Conservation (phyloP, 371 early-diverging fungal species). For the Lichtheimia hyalospora region DNA sequence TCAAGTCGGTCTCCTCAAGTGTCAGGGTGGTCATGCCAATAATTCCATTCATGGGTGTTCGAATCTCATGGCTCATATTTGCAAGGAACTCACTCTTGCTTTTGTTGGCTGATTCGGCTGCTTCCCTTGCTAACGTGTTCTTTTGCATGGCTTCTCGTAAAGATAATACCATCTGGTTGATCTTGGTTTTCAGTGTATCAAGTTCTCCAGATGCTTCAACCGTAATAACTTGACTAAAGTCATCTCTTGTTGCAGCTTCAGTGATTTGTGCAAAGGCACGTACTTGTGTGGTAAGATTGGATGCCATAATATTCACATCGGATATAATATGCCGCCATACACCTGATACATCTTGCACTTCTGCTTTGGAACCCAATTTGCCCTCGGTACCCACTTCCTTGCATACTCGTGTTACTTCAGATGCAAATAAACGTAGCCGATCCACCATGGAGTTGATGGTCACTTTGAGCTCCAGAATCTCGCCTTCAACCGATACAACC, state of each 20-base stretch:
- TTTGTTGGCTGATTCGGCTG: conserved; percentile 53
- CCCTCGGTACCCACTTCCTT: conserved; percentile 53
- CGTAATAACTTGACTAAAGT: conserved; percentile 61
- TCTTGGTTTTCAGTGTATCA: conserved; percentile 71
- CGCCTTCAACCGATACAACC: conserved; percentile 28
- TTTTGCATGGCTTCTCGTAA: conserved; percentile 64
- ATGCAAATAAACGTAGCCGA: conserved; percentile 38
- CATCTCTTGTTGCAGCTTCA: conserved; percentile 56
- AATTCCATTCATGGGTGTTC: conserved; percentile 57
- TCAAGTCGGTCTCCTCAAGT: conserved; percentile 50
- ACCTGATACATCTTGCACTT: conserved; percentile 45
- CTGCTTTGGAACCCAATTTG: conserved; percentile 34
- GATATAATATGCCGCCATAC: conserved; percentile 51
- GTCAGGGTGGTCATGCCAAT: conserved; percentile 68
- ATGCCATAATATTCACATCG: conserved; percentile 49
- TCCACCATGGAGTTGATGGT: conserved; percentile 50
- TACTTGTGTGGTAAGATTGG: conserved; percentile 49
- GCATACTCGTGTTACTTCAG: conserved; percentile 43
- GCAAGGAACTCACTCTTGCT: conserved; percentile 71
- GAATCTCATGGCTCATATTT: conserved; percentile 67
- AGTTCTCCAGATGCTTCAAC: conserved; percentile 66
- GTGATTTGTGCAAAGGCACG: conserved; percentile 58
- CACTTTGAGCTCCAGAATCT: conserved; percentile 36
- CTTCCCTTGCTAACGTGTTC: conserved; percentile 55
- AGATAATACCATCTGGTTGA: conserved; percentile 64